Conservation (phyloP, 2,329 filamentous ascomycete genomes). For the Sclerotinia sclerotiorum region DNA sequence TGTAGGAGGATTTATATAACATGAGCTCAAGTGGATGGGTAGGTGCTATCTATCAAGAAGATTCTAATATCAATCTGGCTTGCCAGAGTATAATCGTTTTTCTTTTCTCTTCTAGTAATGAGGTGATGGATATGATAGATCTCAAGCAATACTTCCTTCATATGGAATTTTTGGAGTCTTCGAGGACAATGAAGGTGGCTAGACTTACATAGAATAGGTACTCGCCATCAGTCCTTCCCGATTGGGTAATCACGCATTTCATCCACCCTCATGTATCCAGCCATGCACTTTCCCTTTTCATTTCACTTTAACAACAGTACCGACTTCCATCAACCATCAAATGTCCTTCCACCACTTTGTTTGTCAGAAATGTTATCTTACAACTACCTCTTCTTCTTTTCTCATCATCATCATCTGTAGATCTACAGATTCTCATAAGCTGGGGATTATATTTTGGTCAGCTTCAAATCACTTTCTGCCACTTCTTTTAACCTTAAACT, state of each 20-base stretch:
- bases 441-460: conserved; percentile 25
- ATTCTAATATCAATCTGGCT: not conserved
- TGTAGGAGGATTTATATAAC: not conserved
- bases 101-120: not conserved
- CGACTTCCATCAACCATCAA: not conserved
- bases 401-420: not conserved
- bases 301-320: not conserved
- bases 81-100: not conserved
- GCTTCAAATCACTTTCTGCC: conserved; percentile 17
- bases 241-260: not conserved
- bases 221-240: not conserved
- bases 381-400: conserved; percentile 5
- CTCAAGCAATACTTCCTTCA: not conserved
- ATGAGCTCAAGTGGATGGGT: not conserved
- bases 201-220: not conserved
- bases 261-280: not conserved
- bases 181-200: not conserved
- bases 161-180: not conserved
- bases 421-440: conserved; percentile 17
- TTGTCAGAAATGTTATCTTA: not conserved
- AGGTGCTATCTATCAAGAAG: not conserved
- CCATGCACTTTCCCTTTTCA: conserved; percentile 8
- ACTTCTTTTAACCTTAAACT: conserved; percentile 14
- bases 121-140: not conserved
- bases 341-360: not conserved